Percentiles rank a stretch among this genome's conserved stretches.
phyloP scores from a whole-genome alignment of 495 filamentous ascomycete species.

The Podospora didyma region DNA sequence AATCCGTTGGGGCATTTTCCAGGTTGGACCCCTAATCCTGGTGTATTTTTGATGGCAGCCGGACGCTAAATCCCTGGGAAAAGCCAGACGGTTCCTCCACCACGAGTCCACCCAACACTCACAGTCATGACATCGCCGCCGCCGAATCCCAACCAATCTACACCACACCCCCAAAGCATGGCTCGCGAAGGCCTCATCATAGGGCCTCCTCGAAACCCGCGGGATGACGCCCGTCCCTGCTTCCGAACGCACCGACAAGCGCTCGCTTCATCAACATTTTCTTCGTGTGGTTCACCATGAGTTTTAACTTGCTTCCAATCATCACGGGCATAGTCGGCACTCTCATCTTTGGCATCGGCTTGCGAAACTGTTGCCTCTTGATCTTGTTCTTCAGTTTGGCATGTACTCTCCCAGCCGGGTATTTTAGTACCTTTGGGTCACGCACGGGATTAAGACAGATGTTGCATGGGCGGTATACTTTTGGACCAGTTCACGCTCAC shows the following conservation, averaged over 20 bases:
- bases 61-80: no score
- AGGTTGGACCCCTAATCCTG: no score
- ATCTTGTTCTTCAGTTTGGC: slow-evolving; percentile 50
- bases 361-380: slow-evolving; percentile 46
- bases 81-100: no score
- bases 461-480: slow-evolving; percentile 46
- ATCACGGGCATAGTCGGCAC: slow-evolving; percentile 42
- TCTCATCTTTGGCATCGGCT: slow-evolving; percentile 39
- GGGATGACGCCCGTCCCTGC: neutral
- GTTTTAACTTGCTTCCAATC: neutral
- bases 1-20: no score
- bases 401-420: slow-evolving; percentile 41
- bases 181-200: neutral
- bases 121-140: no score
- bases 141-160: neutral
- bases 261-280: neutral
- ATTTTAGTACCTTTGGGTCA: slow-evolving; percentile 44
- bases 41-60: no score
- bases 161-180: neutral
- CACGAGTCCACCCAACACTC: no score
- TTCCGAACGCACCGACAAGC: neutral
- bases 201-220: neutral
- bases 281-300: neutral
- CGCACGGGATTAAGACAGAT: slow-evolving; percentile 49
- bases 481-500: slow-evolving; percentile 30